phyloP scores from a whole-genome alignment of 2,329 filamentous ascomycete species.

The Pyricularia sp. region DNA sequence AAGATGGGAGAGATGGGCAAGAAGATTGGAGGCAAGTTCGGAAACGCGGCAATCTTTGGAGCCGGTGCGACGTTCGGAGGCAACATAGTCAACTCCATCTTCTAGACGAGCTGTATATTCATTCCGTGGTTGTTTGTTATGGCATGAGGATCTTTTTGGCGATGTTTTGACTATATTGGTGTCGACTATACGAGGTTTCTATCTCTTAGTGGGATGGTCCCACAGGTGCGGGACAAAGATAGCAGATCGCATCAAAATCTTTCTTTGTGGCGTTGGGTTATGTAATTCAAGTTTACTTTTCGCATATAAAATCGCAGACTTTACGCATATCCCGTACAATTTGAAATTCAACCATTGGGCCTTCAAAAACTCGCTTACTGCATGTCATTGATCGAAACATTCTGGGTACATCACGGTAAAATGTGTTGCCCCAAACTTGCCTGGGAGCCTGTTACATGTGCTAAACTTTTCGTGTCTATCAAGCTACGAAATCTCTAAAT shows the following conservation, averaged over 20 bases:
- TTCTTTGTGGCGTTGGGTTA: neutral
- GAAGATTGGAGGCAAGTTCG: slow-evolving; percentile 94
- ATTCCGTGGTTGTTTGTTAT: neutral
- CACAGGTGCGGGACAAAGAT: neutral
- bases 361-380: too few relatives aligned
- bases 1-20: slow-evolving; percentile 73
- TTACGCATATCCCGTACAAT: too few relatives aligned
- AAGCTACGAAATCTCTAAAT: neutral
- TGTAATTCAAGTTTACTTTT: neutral
- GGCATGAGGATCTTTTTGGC: neutral
- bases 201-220: neutral
- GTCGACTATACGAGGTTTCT: neutral
- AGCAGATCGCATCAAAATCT: neutral
- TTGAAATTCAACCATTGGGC: too few relatives aligned
- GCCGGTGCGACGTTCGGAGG: slow-evolving; percentile 85
- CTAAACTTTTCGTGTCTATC: neutral
- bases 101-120: slow-evolving; percentile 38
- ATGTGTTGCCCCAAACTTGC: neutral
- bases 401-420: neutral
- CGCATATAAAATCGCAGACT: neutral
- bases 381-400: neutral
- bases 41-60: slow-evolving; percentile 77
- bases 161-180: neutral
- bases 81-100: slow-evolving; percentile 85
- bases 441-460: neutral